These are phyloP conservation scores for Chaetomium olivaceum DNA, from an alignment of 2,329 filamentous ascomycete genomes.

Conservation along the genomic window DNA sequence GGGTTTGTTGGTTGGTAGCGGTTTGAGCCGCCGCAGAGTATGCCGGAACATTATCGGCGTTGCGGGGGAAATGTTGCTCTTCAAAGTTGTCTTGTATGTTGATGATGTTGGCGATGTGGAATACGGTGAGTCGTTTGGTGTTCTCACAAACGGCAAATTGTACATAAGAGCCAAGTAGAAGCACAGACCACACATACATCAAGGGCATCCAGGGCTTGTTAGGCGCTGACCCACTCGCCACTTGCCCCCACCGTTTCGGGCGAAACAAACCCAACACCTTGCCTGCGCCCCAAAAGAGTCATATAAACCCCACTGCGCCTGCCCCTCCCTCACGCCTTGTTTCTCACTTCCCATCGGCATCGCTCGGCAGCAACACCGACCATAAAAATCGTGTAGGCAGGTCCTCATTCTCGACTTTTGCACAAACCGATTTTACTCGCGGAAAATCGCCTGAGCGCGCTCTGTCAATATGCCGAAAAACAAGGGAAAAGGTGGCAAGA, in stretches of 20 bases:
- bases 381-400: not conserved
- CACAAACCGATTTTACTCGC: constrained; percentile 1
- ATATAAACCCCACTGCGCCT: constrained; percentile 19
- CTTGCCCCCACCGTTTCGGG: constrained; percentile 1
- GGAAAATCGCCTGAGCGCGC: constrained; percentile 10
- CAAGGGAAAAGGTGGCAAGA: constrained; percentile 83
- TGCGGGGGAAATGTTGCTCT: not conserved
- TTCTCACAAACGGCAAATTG: not conserved
- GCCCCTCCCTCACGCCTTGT: constrained; percentile 16
- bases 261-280: constrained; percentile 20
- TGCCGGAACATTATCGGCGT: constrained; percentile 9
- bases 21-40: not conserved
- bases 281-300: constrained; percentile 24
- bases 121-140: not conserved
- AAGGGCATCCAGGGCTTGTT: not conserved
- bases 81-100: not conserved
- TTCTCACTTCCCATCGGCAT: constrained; percentile 22
- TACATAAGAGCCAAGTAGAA: not conserved
- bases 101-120: not conserved
- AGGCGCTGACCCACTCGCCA: constrained; percentile 10
- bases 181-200: not conserved
- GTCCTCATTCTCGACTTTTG: constrained; percentile 1
- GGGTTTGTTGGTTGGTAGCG: not conserved
- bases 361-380: constrained; percentile 13
- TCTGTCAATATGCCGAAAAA: constrained; percentile 35